Base-by-base conservation (phyloP, 2,329 filamentous ascomycete species). In the Fusarium mangiferae region DNA sequence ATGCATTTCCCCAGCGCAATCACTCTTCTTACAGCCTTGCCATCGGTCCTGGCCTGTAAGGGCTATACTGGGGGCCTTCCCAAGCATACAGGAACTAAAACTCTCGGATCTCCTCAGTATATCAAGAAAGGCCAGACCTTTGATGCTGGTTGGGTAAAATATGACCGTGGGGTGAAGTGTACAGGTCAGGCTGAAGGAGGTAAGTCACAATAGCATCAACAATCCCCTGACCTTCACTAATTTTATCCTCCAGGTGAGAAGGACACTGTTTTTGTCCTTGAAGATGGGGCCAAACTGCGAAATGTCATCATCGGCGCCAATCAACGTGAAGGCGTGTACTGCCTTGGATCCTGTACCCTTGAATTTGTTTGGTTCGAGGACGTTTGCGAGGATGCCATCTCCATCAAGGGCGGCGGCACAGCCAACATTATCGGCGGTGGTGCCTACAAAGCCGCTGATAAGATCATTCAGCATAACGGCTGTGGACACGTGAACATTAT, bases 331-430 rank as follows among this genome's bases (percentile, higher is more conserved):
- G 85, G 85, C 35, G 80, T 87, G 9, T 84, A 87, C 79, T 87
- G 85, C 77, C 72, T 81, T 41, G 85, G 85, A 6, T 54, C 79
- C 3, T 86, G 85, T 75, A 85, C 76, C 6, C 75, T 86, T 14
- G 79, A 84, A 71, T 84, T 83, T n/a, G 86, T 87, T 46, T 87
- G 86, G 85, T 88, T 86, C 66, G 82, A 84, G 60, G 82, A 85
- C 35, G 84, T 86, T 54, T 86, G 85, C 67, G 84, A 86, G 62
- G 77, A 78, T 20, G 72, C 72, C 12, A 74, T 74, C 39, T 59
- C 71, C 0, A 72, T 74, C 44, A 71, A 72, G 20, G 72, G 72
- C 18, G 78, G 81, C 55, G 80, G 80, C 11, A 73, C 70, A 20
- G 79, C 83, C 45, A 81, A 81, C 72, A 84, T 86, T 55, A 82